Percentiles rank a stretch among this genome's conserved stretches.
These are phyloP conservation scores for Chaetomium tenue DNA, from an alignment of 495 filamentous ascomycete genomes.

Conservation along the genomic window DNA sequence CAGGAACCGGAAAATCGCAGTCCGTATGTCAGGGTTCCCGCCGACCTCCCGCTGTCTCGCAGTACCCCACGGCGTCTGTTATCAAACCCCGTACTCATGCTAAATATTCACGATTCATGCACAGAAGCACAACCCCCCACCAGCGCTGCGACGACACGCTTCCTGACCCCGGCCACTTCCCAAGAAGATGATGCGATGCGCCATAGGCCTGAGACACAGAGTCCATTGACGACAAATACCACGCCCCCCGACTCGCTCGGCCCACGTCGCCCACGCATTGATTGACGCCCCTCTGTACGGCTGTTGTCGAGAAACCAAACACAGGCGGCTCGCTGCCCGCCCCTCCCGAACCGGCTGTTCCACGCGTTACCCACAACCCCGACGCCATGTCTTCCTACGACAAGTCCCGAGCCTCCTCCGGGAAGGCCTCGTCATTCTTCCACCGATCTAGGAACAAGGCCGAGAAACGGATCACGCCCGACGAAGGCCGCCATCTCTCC, in stretches of 20 bases:
- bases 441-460: slow-evolving; percentile 75
- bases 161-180: slow-evolving; percentile 20
- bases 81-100: slow-evolving; percentile 32
- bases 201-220: slow-evolving; percentile 41
- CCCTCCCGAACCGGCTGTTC: slow-evolving; percentile 32
- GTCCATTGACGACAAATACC: slow-evolving; percentile 38
- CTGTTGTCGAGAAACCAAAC: slow-evolving; percentile 29
- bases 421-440: slow-evolving; percentile 70
- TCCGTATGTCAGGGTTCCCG: slow-evolving; percentile 14
- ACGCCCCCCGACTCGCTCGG: slow-evolving; percentile 27
- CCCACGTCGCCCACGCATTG: slow-evolving; percentile 31
- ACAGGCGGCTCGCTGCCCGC: slow-evolving; percentile 23
- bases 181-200: slow-evolving; percentile 44
- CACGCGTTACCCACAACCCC: slow-evolving; percentile 25
- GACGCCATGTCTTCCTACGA: slow-evolving; percentile 61
- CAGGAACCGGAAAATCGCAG: slow-evolving; percentile 16
- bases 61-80: neutral
- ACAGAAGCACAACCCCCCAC: slow-evolving; percentile 24
- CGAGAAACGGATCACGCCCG: slow-evolving; percentile 60
- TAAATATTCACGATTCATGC: slow-evolving; percentile 37
- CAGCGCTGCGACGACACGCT: slow-evolving; percentile 27
- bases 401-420: slow-evolving; percentile 80
- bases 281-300: slow-evolving; percentile 29
- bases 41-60: slow-evolving; percentile 1
- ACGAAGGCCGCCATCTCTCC: slow-evolving; percentile 51